Evolutionary conservation across 2,329 filamentous ascomycete species (phyloP), one percentile per base, ranked within the genome.

Genomic region (Leptographium galeiforme): DNA sequence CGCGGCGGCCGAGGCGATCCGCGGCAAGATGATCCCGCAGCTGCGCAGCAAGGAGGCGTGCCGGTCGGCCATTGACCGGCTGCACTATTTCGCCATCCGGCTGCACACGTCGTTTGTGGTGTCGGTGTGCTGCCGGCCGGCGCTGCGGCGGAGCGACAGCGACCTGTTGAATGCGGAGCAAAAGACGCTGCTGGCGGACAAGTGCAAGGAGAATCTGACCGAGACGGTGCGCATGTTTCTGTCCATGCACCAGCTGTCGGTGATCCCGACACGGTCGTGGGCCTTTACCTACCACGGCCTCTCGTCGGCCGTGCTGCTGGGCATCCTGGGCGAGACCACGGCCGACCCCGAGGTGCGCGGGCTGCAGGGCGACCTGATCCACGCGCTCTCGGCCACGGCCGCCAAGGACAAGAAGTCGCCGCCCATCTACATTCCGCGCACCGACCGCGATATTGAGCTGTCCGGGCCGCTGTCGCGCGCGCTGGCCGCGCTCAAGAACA

Each of bases 151-250:
- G 16, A 64, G 65, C 43, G 74, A 78, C 48, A 76, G 72, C 58
- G 67, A 69, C 11, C 64, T 62, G n/a, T 70, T 83, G 43, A 72
- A 73, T 5, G 60, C 68, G 0, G 61, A 69, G 1, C 78, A 84
- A 59, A 81, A 79, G 59, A 70, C 70, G 46, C 65, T 72, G 1
- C 67, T 84, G 0, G 76, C 77, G 2, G 73, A 77, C 33, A 74
- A 75, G 54, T 84, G 81, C 68, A 82, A 81, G 62, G 66, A 70
- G 16, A 83, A 82, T 61, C 68, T 84, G 32, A 78, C 78, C 7
- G 79, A 84, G 62, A 84, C 80, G 13, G 80, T 84, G 12, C 75
- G 78, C 43, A 84, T 84, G 80, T 84, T 84, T 61, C 68, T 84
- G 25, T 78, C 80, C 16, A 84, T 84, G 81, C 80, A 84, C 63